Conservation (phyloP, 306 rosid genomes). For the Acacia confusa region DNA sequence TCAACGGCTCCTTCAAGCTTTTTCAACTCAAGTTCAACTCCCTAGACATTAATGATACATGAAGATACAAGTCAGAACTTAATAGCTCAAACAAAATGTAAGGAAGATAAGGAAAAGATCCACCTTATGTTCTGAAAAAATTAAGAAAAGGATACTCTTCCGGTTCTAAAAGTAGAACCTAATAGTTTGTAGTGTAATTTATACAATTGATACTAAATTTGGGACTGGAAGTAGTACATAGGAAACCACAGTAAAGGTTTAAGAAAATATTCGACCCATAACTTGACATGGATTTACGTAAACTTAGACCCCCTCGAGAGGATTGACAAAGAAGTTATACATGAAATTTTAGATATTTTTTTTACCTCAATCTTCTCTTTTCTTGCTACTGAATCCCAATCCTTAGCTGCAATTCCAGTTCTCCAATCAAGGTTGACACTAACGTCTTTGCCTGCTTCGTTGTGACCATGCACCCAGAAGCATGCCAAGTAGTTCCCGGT, state of each 20-base stretch:
- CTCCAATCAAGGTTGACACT: slow-evolving; percentile 90
- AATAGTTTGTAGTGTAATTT: too few relatives aligned
- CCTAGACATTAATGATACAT: slow-evolving; percentile 46
- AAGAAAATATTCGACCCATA: neutral
- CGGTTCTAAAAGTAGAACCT: too few relatives aligned
- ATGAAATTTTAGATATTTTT: neutral
- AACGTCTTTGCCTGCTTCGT: slow-evolving; percentile 39
- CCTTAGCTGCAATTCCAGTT: slow-evolving; percentile 94
- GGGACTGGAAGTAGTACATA: neutral
- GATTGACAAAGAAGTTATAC: slow-evolving; percentile 11
- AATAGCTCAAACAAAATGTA: slow-evolving; percentile 5
- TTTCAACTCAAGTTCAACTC: slow-evolving; percentile 87
- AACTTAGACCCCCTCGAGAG: slow-evolving; percentile 1
- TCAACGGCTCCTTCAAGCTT: slow-evolving; percentile 92
- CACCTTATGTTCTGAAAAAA: neutral
- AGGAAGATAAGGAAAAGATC: neutral
- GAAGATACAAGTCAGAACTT: slow-evolving; percentile 13
- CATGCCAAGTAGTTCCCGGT: slow-evolving; percentile 89
- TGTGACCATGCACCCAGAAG: slow-evolving; percentile 62
- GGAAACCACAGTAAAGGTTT: slow-evolving; percentile 23
- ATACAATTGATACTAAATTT: too few relatives aligned
- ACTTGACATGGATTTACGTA: neutral
- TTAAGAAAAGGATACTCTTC: too few relatives aligned
- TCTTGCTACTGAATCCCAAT: slow-evolving; percentile 96
- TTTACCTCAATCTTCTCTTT: slow-evolving; percentile 92